phyloP scores from a whole-genome alignment of 1,284 basidiomycete genomes.

The Tylopilus orsonianus region DNA sequence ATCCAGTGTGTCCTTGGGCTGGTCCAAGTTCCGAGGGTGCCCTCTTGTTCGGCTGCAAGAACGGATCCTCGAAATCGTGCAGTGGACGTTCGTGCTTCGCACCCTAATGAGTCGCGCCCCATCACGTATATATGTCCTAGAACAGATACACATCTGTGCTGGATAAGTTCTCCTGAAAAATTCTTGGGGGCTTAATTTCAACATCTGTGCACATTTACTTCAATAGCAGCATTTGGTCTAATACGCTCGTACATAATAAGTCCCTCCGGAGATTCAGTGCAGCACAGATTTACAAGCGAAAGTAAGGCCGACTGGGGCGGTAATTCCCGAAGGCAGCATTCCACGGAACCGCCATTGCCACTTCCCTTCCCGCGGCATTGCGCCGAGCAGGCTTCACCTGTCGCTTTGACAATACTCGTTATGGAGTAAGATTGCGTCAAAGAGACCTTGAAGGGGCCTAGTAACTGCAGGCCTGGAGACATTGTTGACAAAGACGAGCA shows the following conservation, averaged over 20 bases:
- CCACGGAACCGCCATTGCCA: neutral
- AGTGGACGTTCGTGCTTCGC: neutral
- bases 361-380: neutral
- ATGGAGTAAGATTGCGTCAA: neutral
- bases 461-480: neutral
- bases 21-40: neutral
- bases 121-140: no score
- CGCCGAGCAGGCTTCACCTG: neutral
- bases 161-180: no score
- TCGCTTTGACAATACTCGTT: neutral
- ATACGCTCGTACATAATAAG: neutral
- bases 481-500: neutral
- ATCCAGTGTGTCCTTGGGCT: no score
- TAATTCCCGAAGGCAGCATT: neutral
- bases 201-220: neutral
- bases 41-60: constrained; percentile 10
- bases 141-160: no score
- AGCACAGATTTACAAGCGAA: neutral
- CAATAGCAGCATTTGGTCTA: neutral
- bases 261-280: neutral
- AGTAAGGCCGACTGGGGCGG: neutral
- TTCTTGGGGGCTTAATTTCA: neutral
- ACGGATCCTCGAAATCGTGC: constrained; percentile 9
- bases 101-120: neutral
- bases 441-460: neutral